These are phyloP conservation scores for Boletus subcaerulescens DNA, from an alignment of 768 basidiomycete species.

Conservation along the genomic window DNA sequence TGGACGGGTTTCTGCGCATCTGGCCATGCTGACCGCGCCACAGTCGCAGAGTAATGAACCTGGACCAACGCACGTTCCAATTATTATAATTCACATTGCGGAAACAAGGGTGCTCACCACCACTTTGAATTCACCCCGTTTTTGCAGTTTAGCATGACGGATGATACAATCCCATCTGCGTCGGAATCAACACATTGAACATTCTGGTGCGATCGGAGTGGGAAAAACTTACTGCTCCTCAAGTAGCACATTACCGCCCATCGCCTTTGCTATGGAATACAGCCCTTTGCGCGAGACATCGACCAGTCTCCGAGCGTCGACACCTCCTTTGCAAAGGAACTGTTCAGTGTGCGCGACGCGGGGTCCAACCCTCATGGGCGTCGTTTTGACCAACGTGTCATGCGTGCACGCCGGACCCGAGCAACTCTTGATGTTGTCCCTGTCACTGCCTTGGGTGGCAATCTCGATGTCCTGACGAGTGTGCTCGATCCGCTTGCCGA, in stretches of 20 bases:
- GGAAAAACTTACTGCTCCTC: slow-evolving; percentile 34
- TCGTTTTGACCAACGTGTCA: slow-evolving; percentile 18
- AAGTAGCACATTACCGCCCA: slow-evolving; percentile 37
- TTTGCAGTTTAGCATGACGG: slow-evolving; percentile 29
- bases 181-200: slow-evolving; percentile 13
- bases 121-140: slow-evolving; percentile 34
- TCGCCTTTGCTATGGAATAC: slow-evolving; percentile 30
- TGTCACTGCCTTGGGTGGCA: slow-evolving; percentile 21
- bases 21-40: slow-evolving; percentile 34
- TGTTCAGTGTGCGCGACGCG: slow-evolving; percentile 35
- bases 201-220: slow-evolving; percentile 14
- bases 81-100: slow-evolving; percentile 4
- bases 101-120: slow-evolving; percentile 22
- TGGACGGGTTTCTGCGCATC: slow-evolving; percentile 38
- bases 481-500: slow-evolving; percentile 19
- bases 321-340: slow-evolving; percentile 36
- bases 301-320: slow-evolving; percentile 34
- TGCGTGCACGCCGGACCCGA: slow-evolving; percentile 34
- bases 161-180: slow-evolving; percentile 38
- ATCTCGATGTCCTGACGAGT: slow-evolving; percentile 20
- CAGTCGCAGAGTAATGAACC: slow-evolving; percentile 36
- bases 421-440: slow-evolving; percentile 30
- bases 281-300: slow-evolving; percentile 32
- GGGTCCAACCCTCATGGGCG: slow-evolving; percentile 29
- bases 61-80: slow-evolving; percentile 14